phyloP scores from a whole-genome alignment of 1,139 yeast species.

The Groenewaldozyma sp. region DNA sequence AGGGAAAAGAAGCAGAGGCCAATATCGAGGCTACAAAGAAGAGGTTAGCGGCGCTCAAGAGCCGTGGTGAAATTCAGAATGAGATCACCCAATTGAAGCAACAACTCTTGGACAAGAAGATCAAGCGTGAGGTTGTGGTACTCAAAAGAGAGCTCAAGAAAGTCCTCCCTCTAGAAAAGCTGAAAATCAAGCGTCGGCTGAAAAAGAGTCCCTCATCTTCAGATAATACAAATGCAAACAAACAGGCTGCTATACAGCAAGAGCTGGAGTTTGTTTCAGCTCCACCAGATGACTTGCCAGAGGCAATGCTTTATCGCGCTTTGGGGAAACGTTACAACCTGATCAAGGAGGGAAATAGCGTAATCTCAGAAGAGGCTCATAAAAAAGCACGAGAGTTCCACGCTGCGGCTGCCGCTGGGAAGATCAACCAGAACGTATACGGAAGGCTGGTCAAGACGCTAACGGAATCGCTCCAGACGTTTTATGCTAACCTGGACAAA shows the following conservation, averaged over 20 bases:
- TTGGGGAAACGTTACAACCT: conserved; percentile 17
- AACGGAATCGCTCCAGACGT: conserved; percentile 38
- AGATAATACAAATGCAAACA: conserved; percentile 10
- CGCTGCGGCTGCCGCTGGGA: background rate
- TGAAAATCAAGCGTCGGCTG: conserved; percentile 26
- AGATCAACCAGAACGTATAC: conserved; percentile 6
- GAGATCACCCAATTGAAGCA: conserved; percentile 21
- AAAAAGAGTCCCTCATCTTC: conserved; percentile 15
- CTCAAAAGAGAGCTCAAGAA: conserved; percentile 27
- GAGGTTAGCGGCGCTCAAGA: conserved; percentile 18
- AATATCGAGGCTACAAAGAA: conserved; percentile 25
- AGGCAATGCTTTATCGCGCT: conserved; percentile 16
- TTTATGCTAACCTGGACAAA: conserved; percentile 49
- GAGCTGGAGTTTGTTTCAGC: conserved; percentile 21
- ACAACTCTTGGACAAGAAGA: conserved; percentile 27
- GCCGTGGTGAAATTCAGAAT: conserved; percentile 10
- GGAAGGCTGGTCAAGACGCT: conserved; percentile 38
- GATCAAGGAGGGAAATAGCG: background rate
- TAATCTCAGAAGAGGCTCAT: background rate
- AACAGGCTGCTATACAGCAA: conserved; percentile 14
- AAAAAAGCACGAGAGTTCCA: background rate
- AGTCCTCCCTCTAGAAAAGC: conserved; percentile 25
- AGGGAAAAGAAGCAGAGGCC: conserved; percentile 15
- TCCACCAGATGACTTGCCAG: conserved; percentile 15
- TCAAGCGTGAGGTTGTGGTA: conserved; percentile 23